phyloP scores from a whole-genome alignment of 805 yeast species.

The Wilhelminamyces savonicus region DNA sequence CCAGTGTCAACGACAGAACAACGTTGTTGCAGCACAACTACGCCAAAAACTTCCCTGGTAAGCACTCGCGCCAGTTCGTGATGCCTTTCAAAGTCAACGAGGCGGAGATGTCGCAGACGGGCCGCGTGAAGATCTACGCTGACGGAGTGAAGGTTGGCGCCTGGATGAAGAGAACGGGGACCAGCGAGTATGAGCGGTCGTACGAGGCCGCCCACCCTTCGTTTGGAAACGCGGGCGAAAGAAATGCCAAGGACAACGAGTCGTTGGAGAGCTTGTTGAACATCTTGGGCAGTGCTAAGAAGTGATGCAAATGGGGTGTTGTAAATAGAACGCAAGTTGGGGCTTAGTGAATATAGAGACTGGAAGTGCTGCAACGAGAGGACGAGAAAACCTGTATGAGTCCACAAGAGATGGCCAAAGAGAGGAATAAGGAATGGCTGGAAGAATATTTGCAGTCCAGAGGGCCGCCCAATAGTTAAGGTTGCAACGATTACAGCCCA shows the following conservation, averaged over 20 bases:
- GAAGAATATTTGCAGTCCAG: too few species aligned
- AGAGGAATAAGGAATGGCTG: too few species aligned
- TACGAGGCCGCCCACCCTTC: slow-evolving; percentile 28
- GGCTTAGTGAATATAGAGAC: too few species aligned
- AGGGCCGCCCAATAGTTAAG: too few species aligned
- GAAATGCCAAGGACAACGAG: slow-evolving; percentile 25
- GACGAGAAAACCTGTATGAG: too few species aligned
- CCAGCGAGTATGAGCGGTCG: slow-evolving; percentile 13
- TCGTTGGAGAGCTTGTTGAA: slow-evolving; percentile 20
- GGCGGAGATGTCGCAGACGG: slow-evolving; percentile 32
- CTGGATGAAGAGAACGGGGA: slow-evolving; percentile 27
- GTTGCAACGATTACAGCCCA: too few species aligned
- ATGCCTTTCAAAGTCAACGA: slow-evolving; percentile 37
- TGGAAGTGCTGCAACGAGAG: too few species aligned
- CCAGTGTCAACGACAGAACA: slow-evolving; percentile 26
- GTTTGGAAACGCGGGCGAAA: slow-evolving; percentile 26
- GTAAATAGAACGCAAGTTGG: too few species aligned
- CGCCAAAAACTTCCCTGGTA: slow-evolving; percentile 29
- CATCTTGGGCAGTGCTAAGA: slow-evolving; percentile 8
- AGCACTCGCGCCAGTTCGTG: slow-evolving; percentile 36
- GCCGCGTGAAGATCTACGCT: slow-evolving; percentile 32
- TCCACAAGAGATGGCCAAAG: too few species aligned
- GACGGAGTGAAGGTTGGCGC: slow-evolving; percentile 36
- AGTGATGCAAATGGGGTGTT: not conserved
- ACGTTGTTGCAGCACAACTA: slow-evolving; percentile 29